Conservation (phyloP, 225 moss, liverwort and hornwort genomes). For the Anthoceros angustus region DNA sequence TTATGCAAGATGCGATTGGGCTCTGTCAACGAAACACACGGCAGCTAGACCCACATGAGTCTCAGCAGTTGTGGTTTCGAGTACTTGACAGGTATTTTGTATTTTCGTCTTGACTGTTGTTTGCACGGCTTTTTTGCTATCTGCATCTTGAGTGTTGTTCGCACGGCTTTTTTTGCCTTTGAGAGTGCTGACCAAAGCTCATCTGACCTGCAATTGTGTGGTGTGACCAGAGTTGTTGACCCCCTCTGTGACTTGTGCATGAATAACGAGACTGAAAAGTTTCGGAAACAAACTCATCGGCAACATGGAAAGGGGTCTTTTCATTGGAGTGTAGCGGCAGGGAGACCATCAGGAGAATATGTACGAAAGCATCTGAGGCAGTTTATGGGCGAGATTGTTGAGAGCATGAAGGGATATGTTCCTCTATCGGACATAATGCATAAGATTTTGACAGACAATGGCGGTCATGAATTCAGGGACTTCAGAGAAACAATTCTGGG, state of each 20-base stretch:
- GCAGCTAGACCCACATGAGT: conserved; percentile 66
- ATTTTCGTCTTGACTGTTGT: no score
- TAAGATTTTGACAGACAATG: conserved; percentile 81
- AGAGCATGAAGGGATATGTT: conserved; percentile 95
- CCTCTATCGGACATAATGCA: conserved; percentile 87
- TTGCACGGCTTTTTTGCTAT: no score
- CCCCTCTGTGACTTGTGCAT: conserved; percentile 26
- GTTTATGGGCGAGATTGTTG: conserved; percentile 71
- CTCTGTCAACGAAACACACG: conserved; percentile 91
- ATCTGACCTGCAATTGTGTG: no score
- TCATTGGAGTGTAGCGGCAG: conserved; percentile 21
- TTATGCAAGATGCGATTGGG: conserved; percentile 51
- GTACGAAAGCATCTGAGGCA: conserved; percentile 50
- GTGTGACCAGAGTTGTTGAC: conserved; percentile 28
- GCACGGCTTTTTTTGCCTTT: neutral
- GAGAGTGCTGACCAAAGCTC: neutral
- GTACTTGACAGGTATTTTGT: conserved; percentile 64
- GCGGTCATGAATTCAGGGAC: conserved; percentile 79
- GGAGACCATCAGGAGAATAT: conserved; percentile 34
- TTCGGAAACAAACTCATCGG: conserved; percentile 6
- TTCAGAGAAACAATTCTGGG: conserved; percentile 83
- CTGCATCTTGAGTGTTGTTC: no score
- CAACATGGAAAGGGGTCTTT: conserved; percentile 6
- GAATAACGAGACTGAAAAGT: conserved; percentile 8
- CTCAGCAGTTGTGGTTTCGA: conserved; percentile 85